A percentile compares a stretch with the other conserved stretches of the same genome.
phyloP scores from a whole-genome alignment of 2,329 filamentous ascomycete genomes.

The Fusarium veterinarium region DNA sequence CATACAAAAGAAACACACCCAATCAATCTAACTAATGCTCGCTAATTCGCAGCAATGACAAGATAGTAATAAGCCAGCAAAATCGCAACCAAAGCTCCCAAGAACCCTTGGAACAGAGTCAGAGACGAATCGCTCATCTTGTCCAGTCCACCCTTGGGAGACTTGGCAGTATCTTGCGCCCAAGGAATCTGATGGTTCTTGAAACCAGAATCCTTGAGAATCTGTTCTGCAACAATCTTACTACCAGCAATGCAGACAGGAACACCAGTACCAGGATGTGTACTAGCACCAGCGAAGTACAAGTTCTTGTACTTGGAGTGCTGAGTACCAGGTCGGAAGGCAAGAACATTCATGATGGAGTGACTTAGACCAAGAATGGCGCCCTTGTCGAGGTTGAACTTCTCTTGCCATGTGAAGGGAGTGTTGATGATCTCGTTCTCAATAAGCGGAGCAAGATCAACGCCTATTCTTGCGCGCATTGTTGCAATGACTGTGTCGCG shows the following conservation, averaged over 20 bases:
- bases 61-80: conserved; percentile 21
- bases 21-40: background rate
- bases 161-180: background rate
- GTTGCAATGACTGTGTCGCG: conserved; percentile 70
- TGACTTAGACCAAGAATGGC: conserved; percentile 79
- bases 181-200: conserved; percentile 24
- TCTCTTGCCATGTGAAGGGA: conserved; percentile 71
- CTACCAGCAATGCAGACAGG: conserved; percentile 78
- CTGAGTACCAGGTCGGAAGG: conserved; percentile 71
- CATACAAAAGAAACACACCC: background rate
- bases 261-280: conserved; percentile 81
- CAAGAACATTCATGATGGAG: conserved; percentile 78
- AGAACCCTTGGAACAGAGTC: conserved; percentile 21
- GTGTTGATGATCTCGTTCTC: conserved; percentile 74
- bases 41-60: conserved; percentile 15
- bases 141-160: conserved; percentile 10
- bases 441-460: conserved; percentile 61
- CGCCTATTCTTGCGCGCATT: conserved; percentile 69
- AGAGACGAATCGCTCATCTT: conserved; percentile 21
- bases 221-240: conserved; percentile 65
- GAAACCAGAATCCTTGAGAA: conserved; percentile 42
- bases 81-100: conserved; percentile 20
- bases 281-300: conserved; percentile 81
- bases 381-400: conserved; percentile 80
- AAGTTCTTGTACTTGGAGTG: conserved; percentile 61